Conservation (phyloP, 164 flowering plant species). For the Saururus chinensis region DNA sequence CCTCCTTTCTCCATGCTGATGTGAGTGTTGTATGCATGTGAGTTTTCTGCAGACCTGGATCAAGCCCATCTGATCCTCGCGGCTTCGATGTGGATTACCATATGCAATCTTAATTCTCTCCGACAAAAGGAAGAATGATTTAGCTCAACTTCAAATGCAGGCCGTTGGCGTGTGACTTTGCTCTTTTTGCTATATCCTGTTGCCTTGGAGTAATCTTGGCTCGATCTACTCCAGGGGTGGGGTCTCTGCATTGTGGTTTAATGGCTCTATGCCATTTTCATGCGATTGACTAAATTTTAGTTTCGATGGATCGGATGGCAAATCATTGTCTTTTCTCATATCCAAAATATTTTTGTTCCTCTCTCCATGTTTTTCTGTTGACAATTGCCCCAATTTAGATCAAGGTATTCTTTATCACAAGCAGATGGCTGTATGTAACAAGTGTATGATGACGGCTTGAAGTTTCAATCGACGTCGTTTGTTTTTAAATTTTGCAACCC, state of each 20-base stretch:
- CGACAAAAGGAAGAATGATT: neutral
- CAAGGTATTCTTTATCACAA: no score
- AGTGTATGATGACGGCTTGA: no score
- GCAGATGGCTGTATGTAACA: no score
- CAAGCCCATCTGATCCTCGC: conserved; percentile 8
- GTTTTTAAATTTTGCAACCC: no score
- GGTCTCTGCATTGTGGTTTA: no score
- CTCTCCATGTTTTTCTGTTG: neutral
- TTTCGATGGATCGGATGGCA: neutral
- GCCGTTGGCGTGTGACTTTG: neutral
- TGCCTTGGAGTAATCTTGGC: no score
- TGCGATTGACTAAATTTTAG: neutral
- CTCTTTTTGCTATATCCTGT: neutral
- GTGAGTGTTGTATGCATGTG: neutral
- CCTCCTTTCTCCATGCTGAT: neutral
- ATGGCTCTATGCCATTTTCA: neutral
- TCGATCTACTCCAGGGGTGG: no score
- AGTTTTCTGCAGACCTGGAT: conserved; percentile 5
- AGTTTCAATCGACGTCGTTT: no score
- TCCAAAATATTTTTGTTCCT: no score
- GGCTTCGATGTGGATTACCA: conserved; percentile 7
- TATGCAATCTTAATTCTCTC: conserved; percentile 7
- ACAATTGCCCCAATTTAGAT: no score
- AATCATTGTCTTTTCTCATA: neutral
- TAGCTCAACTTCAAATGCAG: neutral